These are phyloP conservation scores for Setomelanomma holmii DNA, from an alignment of 2,329 filamentous ascomycete genomes.

Conservation along the genomic window DNA sequence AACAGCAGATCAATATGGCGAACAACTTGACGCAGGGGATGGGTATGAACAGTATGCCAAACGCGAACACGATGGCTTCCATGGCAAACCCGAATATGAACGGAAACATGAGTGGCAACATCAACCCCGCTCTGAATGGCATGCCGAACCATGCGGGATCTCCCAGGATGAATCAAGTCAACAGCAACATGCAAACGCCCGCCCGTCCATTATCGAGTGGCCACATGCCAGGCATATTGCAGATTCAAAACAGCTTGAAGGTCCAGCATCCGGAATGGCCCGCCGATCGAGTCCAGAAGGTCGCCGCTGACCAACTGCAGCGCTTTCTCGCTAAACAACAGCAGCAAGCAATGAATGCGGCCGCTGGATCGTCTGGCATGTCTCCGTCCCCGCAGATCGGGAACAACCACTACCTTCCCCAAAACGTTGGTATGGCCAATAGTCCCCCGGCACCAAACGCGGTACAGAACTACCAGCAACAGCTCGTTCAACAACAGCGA, in stretches of 20 bases:
- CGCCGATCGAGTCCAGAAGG: constrained; percentile 42
- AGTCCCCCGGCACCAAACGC: constrained; percentile 40
- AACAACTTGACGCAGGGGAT: constrained; percentile 41
- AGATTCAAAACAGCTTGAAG: constrained; percentile 42
- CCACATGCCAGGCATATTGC: constrained; percentile 43
- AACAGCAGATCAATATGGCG: constrained; percentile 48
- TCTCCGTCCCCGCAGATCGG: constrained; percentile 41
- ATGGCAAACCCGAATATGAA: constrained; percentile 42
- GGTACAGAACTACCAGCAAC: constrained; percentile 47
- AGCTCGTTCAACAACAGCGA: constrained; percentile 48
- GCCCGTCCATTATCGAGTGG: constrained; percentile 40
- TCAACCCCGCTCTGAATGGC: constrained; percentile 4
- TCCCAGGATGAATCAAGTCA: constrained; percentile 42
- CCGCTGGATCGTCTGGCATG: constrained; percentile 42
- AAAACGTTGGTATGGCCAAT: constrained; percentile 37
- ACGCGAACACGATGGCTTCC: constrained; percentile 44
- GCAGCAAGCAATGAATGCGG: constrained; percentile 48
- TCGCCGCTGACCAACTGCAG: constrained; percentile 44
- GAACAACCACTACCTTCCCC: constrained; percentile 44
- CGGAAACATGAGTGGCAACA: constrained; percentile 31
- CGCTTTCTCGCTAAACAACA: constrained; percentile 42
- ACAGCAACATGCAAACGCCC: constrained; percentile 37
- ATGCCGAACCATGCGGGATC: constrained; percentile 44
- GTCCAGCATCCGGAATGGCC: constrained; percentile 47
- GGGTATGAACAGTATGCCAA: constrained; percentile 44